Evolutionary conservation across 768 basidiomycete species (phyloP), one percentile per base, ranked within the genome.

Genomic region (Boletus tomentosulus): DNA sequence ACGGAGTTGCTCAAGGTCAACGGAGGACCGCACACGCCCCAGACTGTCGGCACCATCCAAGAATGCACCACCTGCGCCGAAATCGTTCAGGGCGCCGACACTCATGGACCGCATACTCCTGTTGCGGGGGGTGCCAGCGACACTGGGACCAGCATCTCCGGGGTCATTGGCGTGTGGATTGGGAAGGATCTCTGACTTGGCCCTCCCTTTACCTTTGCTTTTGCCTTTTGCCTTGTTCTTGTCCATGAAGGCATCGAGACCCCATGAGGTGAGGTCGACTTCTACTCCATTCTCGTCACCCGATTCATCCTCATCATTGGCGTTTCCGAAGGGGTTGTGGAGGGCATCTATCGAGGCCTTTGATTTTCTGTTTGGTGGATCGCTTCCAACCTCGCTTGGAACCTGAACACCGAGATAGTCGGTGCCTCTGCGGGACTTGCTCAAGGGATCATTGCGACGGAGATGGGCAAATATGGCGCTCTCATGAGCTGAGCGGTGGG

Each of bases 381-480:
- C 74, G 31, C 82, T 82, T 47, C 79, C 81, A 11, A 75, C 73
- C 57, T 87, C 86, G 55, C 77, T 81, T n/a, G 86, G 84, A 31
- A 87, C 71, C 19, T 83, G 71, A 7, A 87, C 81, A 6, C 85
- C 82, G 27, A 89, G 80, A 63, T 84, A 84, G 68, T 89, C 86
- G 28, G 74, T 63, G 60, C 79, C 85, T 63, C 76, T 79, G 45
- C 82, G 77, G 42, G 78, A 64, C 24, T 77, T 75, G 54, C 75
- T 76, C 57, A 80, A 73, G 47, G 78, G 77, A 48, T 77, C 74
- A 48, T 79, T 67, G 44, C 76, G 81, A 31, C 87, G 83, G 38
- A 90, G 74, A 66, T 88, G 86, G n/a, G 86, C 78, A 62, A 93
- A 92, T 55, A 93, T 87, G 48, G 89, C 91, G 56, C 89, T 92